These are phyloP conservation scores for Spencermartinsiella ligniputridi DNA, from an alignment of 1,139 yeast species.

Conservation along the genomic window DNA sequence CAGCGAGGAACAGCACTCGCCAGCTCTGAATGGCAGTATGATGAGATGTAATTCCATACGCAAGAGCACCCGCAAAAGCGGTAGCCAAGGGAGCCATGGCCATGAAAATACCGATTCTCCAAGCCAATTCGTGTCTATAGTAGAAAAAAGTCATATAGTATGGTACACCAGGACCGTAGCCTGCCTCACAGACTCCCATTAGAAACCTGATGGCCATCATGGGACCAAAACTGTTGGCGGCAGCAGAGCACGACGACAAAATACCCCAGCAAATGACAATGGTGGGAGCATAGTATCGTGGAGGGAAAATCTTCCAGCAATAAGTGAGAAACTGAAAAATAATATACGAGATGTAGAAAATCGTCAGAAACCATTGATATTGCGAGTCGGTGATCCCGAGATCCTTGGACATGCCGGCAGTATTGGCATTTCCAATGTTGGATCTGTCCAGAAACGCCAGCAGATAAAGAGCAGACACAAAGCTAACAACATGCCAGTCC, in stretches of 20 bases:
- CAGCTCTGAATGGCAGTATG: conserved; percentile 26
- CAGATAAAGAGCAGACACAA: conserved; percentile 46
- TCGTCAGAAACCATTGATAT: conserved; percentile 29
- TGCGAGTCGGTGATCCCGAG: conserved; percentile 40
- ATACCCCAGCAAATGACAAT: conserved; percentile 29
- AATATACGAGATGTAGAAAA: conserved; percentile 28
- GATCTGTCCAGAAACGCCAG: conserved; percentile 56
- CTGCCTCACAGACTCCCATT: conserved; percentile 30
- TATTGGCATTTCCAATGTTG: conserved; percentile 58
- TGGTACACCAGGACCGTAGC: conserved; percentile 33
- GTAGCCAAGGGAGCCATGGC: conserved; percentile 36
- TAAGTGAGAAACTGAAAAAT: conserved; percentile 26
- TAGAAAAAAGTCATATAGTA: conserved; percentile 30
- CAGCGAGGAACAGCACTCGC: conserved; percentile 39
- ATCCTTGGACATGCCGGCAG: conserved; percentile 54
- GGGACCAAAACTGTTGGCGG: conserved; percentile 22
- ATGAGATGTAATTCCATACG: conserved; percentile 37
- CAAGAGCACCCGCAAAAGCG: conserved; percentile 31
- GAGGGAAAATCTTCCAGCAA: conserved; percentile 23
- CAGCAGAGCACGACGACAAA: conserved; percentile 24
- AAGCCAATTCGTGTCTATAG: conserved; percentile 33
- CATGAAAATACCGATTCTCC: conserved; percentile 52
- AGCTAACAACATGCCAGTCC: conserved; percentile 16
- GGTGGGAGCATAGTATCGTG: conserved; percentile 24
- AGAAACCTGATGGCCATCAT: conserved; percentile 27